phyloP scores from a whole-genome alignment of 257 asterid species.

The Nicotiana undulata region DNA sequence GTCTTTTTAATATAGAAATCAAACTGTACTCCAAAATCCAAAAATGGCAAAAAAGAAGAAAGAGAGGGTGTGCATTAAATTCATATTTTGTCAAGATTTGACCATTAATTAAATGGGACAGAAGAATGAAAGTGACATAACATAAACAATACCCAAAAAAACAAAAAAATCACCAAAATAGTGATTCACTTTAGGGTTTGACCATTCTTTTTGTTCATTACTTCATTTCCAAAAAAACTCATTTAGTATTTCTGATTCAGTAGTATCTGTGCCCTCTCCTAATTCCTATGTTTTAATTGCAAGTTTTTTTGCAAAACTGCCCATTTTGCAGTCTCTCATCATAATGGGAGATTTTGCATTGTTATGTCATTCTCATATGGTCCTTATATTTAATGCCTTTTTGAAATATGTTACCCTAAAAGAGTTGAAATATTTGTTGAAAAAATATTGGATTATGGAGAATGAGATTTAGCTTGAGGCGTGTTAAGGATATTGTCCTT shows the following conservation, averaged over 20 bases:
- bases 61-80: background rate
- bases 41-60: background rate
- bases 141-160: background rate
- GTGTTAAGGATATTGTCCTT: too few relatives aligned
- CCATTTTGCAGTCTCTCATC: background rate
- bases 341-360: background rate
- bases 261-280: background rate
- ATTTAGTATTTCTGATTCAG: background rate
- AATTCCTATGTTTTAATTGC: constrained; percentile 3
- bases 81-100: background rate
- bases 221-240: background rate
- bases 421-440: background rate
- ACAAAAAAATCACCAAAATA: background rate
- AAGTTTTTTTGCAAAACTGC: background rate
- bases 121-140: background rate
- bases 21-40: background rate
- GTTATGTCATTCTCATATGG: constrained; percentile 2
- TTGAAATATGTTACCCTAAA: background rate
- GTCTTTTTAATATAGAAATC: background rate
- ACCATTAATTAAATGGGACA: background rate
- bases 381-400: background rate
- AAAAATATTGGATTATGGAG: too few relatives aligned
- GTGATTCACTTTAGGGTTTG: background rate
- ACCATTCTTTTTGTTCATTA: background rate
- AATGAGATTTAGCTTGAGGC: too few relatives aligned